These are phyloP conservation scores for Prunella vulgaris DNA, from an alignment of 257 asterid genomes.

Conservation along the genomic window DNA sequence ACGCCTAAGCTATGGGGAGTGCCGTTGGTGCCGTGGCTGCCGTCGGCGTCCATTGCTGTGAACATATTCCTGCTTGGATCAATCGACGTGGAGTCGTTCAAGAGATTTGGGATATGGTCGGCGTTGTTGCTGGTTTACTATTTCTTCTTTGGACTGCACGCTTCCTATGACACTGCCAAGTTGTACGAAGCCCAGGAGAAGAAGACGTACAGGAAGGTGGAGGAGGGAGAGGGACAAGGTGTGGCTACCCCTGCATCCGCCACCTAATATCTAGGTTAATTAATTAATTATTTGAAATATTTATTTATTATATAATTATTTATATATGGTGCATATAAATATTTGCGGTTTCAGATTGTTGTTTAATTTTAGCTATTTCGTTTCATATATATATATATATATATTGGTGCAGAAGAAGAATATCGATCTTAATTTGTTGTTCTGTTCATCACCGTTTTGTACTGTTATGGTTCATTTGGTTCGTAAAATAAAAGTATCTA, in stretches of 20 bases:
- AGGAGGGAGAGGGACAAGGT: constrained; percentile 25
- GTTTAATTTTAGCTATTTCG: too few relatives aligned
- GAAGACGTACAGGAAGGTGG: constrained; percentile 12
- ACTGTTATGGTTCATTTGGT: too few relatives aligned
- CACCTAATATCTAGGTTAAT: neutral
- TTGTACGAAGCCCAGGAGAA: constrained; percentile 17
- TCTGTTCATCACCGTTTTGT: too few relatives aligned
- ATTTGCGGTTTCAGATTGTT: too few relatives aligned
- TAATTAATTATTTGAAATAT: too few relatives aligned
- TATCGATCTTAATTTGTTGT: too few relatives aligned
- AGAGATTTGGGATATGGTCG: constrained; percentile 42
- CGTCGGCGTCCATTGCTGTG: constrained; percentile 46
- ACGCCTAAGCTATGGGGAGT: constrained; percentile 54
- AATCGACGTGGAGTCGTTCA: constrained; percentile 32
- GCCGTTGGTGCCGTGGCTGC: constrained; percentile 67
- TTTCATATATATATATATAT: too few relatives aligned
- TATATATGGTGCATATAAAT: neutral
- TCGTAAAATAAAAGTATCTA: too few relatives aligned
- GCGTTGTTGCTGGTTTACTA: constrained; percentile 32
- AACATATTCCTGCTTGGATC: constrained; percentile 55
- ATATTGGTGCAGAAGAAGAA: too few relatives aligned
- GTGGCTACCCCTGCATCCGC: neutral
- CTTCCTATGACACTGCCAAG: constrained; percentile 50
- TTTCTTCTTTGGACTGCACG: constrained; percentile 49
- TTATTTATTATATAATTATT: too few relatives aligned